These are phyloP conservation scores for Chlorella sp. DNA, from an alignment of 139 green algal genomes.

Conservation along the genomic window DNA sequence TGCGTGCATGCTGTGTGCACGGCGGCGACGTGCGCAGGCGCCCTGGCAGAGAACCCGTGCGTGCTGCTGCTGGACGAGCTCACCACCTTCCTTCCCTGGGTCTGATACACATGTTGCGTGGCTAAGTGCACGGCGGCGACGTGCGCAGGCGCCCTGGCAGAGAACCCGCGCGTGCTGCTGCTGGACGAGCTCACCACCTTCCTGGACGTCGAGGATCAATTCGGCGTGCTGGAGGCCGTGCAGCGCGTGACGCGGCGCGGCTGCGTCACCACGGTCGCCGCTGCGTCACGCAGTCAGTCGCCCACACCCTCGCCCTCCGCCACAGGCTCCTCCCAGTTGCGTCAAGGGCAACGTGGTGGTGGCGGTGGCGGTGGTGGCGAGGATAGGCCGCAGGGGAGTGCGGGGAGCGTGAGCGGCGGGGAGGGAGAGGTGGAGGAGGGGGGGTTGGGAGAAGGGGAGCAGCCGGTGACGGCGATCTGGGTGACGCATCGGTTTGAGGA, in stretches of 20 bases:
- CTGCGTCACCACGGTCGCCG: background rate
- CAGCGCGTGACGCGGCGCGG: conserved; percentile 19
- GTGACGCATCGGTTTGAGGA: conserved; percentile 92
- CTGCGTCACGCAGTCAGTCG: background rate
- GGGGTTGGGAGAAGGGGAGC: background rate
- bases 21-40: conserved; percentile 44
- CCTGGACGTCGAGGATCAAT: conserved; percentile 87
- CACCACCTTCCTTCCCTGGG: conserved; percentile 98
- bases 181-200: conserved; percentile 99
- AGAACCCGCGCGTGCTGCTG: conserved; percentile 78
- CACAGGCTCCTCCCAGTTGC: background rate
- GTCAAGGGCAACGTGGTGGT: too few species aligned
- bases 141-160: conserved; percentile 57
- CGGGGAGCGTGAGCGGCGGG: too few species aligned
- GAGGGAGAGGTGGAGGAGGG: too few species aligned
- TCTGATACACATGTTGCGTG: too few species aligned
- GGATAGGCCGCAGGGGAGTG: background rate
- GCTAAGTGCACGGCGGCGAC: too few species aligned
- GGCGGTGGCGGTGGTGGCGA: too few species aligned
- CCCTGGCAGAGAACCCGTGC: conserved; percentile 62
- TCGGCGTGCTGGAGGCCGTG: conserved; percentile 71
- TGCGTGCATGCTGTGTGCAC: too few species aligned
- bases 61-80: conserved; percentile 97
- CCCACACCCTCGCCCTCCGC: background rate
- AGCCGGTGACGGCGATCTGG: conserved; percentile 81